Base-by-base conservation (phyloP, 495 filamentous ascomycete genomes). In the Aspergillus olivimuriae region DNA sequence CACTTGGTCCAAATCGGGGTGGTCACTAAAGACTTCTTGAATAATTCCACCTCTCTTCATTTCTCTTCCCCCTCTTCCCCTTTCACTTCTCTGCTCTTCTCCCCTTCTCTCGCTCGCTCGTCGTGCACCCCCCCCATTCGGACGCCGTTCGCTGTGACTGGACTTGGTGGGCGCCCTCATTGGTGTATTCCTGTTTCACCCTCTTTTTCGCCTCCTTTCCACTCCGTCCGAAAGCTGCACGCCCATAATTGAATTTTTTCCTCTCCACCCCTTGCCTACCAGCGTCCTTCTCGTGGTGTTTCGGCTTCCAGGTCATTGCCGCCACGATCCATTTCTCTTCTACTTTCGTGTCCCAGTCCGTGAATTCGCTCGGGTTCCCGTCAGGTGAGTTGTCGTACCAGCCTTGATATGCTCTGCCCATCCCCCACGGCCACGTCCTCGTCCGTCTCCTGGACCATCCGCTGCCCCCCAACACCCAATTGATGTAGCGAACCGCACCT, bases 181-280 rank as follows among this genome's bases (percentile, higher is more conserved):
- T 47, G 46, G 48, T 43, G 28, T 43, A 33, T 32, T 19, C 23
- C 32, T 34, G 33, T 35, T 48, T 50, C 48, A 52, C 50, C 34
- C 42, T 51, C 43, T 46, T 51, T 53, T 46, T 44, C 32, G 43
- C 46, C 53, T 52, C 46, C 53, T 49, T 55, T 51, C 46, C 40
- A 22, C 36, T 48, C 51, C 47, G 39, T 41, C 34, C 42, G 20
- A 17, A 42, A 46, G 34, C 32, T 47, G 31, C 34, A 46, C 50
- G 44, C 46, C 47, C 24, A 47, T 40, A 44, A 48, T 44, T 34
- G 44, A 46, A n/a, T n/a, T 46, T 53, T 51, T 55, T 53, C 36
- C 19, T 33, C 39, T 46, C 54, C 49, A 46, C 19, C 53, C 41
- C 24, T 26, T 35, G 16, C 39, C 46, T 39, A 39, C 33, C 46